Evolutionary conservation across 1,284 basidiomycete genomes (phyloP), one percentile per base, ranked within the genome.

Genomic region (Sanghuangporus weigelae): DNA sequence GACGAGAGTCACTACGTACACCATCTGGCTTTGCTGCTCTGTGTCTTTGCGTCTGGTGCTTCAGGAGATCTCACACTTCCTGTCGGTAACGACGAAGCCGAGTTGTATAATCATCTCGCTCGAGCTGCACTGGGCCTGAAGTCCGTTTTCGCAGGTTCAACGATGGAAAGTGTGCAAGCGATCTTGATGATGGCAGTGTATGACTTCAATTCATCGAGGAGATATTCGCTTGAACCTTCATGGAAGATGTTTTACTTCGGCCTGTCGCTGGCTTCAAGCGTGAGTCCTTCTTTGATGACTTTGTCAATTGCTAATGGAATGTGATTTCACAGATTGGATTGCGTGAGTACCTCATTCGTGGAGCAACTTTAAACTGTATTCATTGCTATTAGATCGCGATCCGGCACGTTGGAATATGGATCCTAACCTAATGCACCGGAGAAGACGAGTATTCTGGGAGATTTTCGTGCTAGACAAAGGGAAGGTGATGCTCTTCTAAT

Each of bases 401-500:
- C 68, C 69, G 36, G 67, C 68, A 11, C 63, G 67, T 58, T 73
- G 71, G 71, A 68, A 71, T 14, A 57, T 63, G 68, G 68, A 50
- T 35, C 63, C 61, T n/a, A 62, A 68, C 55, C 65, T 71, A 40
- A 65, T 67, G 6, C 67, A 71, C 42, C 59, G 68, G 6, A 66
- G 71, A n/a, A 63, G 71, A 19, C 67, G 63, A 21, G 59, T 72
- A 26, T 72, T 71, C 62, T 73, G 71, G 71, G 71, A 73, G 64
- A 63, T 72, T 8, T 68, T 62, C 38, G 21, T 31, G 8, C 23
- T 66, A 7, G 65, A 67, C 23, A 61, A 63, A 21, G 61, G 61
- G 64, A 64, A 62, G 46, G 64, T 62, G 44, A 16, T 50, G 5
- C 12, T 21, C 35, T 11, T 39, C 44, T 46, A 21, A 21, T 46